These are phyloP conservation scores for Corchorus olitorius DNA, from an alignment of 345 rosid genomes.

Conservation along the genomic window DNA sequence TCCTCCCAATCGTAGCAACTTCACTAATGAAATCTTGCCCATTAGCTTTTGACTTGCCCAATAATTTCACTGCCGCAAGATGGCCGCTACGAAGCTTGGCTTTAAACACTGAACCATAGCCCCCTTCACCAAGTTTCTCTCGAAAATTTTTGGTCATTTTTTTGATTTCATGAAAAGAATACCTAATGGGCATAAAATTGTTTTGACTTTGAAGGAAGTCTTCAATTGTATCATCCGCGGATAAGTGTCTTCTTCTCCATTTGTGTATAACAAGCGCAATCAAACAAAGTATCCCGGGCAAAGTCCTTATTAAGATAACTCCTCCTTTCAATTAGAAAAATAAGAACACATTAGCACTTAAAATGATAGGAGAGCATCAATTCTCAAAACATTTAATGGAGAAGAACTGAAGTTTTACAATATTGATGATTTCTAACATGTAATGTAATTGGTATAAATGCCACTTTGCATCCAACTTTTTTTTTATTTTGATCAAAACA, in stretches of 20 bases:
- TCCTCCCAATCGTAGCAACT: not conserved
- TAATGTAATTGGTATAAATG: too few relatives aligned
- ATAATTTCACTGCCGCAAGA: not conserved
- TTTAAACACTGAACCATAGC: not conserved
- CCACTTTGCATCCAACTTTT: too few relatives aligned
- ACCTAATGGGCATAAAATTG: constrained; percentile 17
- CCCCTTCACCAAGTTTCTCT: not conserved
- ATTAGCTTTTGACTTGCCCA: not conserved
- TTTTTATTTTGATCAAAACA: too few relatives aligned
- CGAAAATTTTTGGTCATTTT: not conserved
- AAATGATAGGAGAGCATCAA: too few relatives aligned
- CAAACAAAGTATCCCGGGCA: not conserved
- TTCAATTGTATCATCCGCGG: constrained; percentile 6
- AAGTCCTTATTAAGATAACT: not conserved
- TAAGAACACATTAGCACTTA: not conserved
- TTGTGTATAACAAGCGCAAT: not conserved
- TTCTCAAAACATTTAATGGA: too few relatives aligned
- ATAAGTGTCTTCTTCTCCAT: constrained; percentile 13
- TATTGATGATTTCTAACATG: too few relatives aligned
- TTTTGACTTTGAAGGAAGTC: constrained; percentile 16
- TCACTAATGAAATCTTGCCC: not conserved
- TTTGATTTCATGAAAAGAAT: constrained; percentile 9
- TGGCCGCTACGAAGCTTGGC: not conserved
- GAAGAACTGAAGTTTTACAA: too few relatives aligned
- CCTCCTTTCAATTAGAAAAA: not conserved